Percentiles rank a stretch among this genome's conserved stretches.
These are phyloP conservation scores for Galerina marginata DNA, from an alignment of 768 basidiomycete genomes.

Conservation along the genomic window DNA sequence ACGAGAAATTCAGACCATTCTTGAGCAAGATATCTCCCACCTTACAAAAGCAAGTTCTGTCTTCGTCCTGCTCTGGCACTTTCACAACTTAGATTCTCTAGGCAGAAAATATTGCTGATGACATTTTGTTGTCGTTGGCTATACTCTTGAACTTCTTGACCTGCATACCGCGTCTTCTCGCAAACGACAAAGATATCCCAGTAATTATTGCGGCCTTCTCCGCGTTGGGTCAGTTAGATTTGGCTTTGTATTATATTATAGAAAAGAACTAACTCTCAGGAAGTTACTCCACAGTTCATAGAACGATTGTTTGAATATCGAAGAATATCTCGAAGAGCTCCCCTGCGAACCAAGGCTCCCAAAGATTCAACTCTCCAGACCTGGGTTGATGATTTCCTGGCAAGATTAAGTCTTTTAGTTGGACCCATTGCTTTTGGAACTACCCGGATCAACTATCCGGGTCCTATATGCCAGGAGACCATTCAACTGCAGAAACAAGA, in stretches of 20 bases:
- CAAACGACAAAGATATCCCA: neutral
- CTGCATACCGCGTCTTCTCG: neutral
- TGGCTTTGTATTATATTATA: neutral
- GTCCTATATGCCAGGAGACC: conserved; percentile 24
- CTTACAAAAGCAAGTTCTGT: conserved; percentile 4
- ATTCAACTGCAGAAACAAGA: conserved; percentile 50
- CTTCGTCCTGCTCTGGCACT: neutral
- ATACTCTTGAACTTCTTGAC: conserved; percentile 19
- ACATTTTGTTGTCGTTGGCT: conserved; percentile 11
- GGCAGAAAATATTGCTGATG: neutral
- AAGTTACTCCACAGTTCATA: conserved; percentile 18
- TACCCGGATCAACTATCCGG: neutral
- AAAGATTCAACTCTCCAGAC: conserved; percentile 46
- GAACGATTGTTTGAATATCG: conserved; percentile 59
- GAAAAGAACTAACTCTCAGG: neutral
- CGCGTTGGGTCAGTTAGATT: conserved; percentile 7
- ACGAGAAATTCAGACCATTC: conserved; percentile 10
- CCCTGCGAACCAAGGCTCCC: conserved; percentile 19
- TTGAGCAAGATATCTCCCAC: neutral
- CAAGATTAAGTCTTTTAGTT: conserved; percentile 50
- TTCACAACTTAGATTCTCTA: neutral
- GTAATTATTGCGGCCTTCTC: conserved; percentile 3
- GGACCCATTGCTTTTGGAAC: conserved; percentile 22
- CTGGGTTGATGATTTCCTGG: conserved; percentile 69
- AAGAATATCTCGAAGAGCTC: conserved; percentile 50